Conservation (phyloP, 345 rosid species). For the Salix suchowensis region DNA sequence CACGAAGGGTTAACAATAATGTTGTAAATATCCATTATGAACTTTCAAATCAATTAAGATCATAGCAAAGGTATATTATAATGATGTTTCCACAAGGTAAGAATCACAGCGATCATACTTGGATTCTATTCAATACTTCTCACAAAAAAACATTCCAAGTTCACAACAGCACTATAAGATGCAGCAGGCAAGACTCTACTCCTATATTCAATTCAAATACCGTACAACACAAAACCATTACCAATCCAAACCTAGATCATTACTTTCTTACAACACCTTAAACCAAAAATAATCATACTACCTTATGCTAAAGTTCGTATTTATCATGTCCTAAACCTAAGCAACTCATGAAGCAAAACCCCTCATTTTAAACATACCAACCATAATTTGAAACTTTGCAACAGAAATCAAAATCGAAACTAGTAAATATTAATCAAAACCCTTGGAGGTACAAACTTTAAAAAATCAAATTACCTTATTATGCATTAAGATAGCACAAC, state of each 20-base stretch:
- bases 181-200: neutral
- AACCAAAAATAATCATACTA: neutral
- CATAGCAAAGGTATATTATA: neutral
- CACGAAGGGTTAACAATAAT: neutral
- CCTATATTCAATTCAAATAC: neutral
- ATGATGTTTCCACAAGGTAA: neutral
- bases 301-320: neutral
- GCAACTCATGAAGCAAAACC: neutral
- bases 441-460: neutral
- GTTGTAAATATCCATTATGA: neutral
- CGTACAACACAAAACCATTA: neutral
- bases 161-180: neutral
- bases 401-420: neutral
- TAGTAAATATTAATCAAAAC: neutral
- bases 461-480: constrained; percentile 51
- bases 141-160: neutral
- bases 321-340: neutral
- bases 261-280: neutral
- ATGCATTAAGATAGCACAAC: constrained; percentile 95
- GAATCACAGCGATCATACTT: too few relatives aligned
- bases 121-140: neutral
- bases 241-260: neutral
- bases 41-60: neutral
- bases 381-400: neutral
- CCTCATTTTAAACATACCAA: neutral